Evolutionary conservation across 768 basidiomycete genomes (phyloP), one percentile per base, ranked within the genome.

Genomic region (Lactarius deliciosus): DNA sequence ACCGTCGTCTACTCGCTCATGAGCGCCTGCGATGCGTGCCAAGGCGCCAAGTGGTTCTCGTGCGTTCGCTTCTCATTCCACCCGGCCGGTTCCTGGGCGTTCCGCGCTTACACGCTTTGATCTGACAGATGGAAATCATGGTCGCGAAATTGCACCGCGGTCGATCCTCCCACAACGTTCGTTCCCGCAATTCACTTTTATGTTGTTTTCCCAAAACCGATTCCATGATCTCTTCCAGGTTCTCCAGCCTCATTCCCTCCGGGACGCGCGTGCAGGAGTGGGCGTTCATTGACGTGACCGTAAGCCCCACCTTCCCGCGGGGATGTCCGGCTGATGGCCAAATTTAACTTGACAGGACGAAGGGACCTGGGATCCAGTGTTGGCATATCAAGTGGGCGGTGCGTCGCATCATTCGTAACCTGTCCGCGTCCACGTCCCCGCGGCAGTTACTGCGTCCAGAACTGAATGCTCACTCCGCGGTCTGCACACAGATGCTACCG

Each of bases 1-100:
- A 71, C 71, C 15, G 74, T 75, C n/a, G 72, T 77, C 15, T 79
- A 77, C 65, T 75, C 74, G 11, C 71, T 79, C 9, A 70, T 76
- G 38, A 73, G 76, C 53, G 77, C 77, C 25, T 79, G 78, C 66
- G 74, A 66, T 22, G 73, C 71, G n/a, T 79, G 78, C 62, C 75
- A 77, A 38, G 69, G 57, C 9, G 40, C 54, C 28, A 5, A 36
- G 6, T 72, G 58, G 43, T 34, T 69, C 43, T 30, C 63, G 73
- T 74, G 36, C 72, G 73, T 63, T 22, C 16, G 15, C 20, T n/a
- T 30, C 18, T 11, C 32, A 15, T 11, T 50, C 61, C 18, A 2
- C 4, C 28, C 6, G 11, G 1, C 28, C 4, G 16, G 5, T 41
- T 18, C 6, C 15, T 5, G 30, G n/a, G 28, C n/a, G 15, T 10